These are phyloP conservation scores for Fusarium duplospermum DNA, from an alignment of 2,329 filamentous ascomycete species.

Conservation along the genomic window DNA sequence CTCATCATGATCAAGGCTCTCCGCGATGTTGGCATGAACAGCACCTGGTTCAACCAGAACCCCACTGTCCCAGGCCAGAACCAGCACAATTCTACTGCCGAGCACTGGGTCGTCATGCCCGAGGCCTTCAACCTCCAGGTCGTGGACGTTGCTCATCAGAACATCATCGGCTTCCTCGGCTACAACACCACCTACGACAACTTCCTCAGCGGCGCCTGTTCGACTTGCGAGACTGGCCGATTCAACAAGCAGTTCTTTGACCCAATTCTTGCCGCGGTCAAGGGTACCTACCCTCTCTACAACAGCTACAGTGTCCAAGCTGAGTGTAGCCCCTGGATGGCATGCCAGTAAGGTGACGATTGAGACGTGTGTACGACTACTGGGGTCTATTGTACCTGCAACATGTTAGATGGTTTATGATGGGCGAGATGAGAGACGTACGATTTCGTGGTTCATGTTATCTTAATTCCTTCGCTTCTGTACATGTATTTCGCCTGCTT, in stretches of 20 bases:
- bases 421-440: constrained; percentile 12
- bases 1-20: constrained; percentile 54
- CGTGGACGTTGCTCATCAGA: constrained; percentile 48
- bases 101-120: constrained; percentile 55
- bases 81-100: constrained; percentile 43
- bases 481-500: constrained; percentile 34
- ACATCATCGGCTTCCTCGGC: constrained; percentile 49
- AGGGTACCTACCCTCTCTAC: constrained; percentile 54
- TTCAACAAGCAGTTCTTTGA: constrained; percentile 53
- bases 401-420: constrained; percentile 15
- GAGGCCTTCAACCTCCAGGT: constrained; percentile 52
- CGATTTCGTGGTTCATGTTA: constrained; percentile 35
- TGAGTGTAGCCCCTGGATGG: constrained; percentile 54
- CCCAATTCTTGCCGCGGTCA: constrained; percentile 52
- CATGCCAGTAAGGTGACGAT: constrained; percentile 34
- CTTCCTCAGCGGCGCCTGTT: constrained; percentile 52
- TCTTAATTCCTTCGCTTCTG: constrained; percentile 29
- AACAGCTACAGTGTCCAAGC: constrained; percentile 53
- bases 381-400: constrained; percentile 12
- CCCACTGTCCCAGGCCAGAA: constrained; percentile 50
- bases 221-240: constrained; percentile 50
- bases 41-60: constrained; percentile 55
- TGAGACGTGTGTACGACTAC: neutral
- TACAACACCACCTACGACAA: constrained; percentile 54
- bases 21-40: constrained; percentile 52